Evolutionary conservation across 1,139 yeast species (phyloP), one percentile per base, ranked within the genome.

Genomic region (Geotrichum histeridarum): DNA sequence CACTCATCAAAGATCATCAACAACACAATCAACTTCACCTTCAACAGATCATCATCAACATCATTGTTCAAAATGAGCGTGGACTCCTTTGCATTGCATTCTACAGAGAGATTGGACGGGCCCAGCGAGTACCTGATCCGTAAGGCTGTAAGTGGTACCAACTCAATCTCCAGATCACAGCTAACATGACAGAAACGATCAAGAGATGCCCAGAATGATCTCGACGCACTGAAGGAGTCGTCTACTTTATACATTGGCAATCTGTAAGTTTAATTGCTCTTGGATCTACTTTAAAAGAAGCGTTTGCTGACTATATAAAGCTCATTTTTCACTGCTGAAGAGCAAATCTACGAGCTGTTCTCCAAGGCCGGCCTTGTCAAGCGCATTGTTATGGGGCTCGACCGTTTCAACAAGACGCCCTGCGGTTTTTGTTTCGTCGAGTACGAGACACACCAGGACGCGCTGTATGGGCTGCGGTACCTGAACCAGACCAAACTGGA

Each of bases 401-500:
- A 91, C 67, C 78, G 96, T 59, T 84, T 84, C 66, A 84, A 86
- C 61, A 81, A 84, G 64, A 89, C 96, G 0, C 98, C 98, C 0
- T 90, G 98, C 67, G 98, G 98, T 35, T 93, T 93, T 70, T 90
- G 97, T 67, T 91, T 91, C 69, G 90, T 91, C 36, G 84, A 88
- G 47, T 93, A 83, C 68, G 77, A 77, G 54, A 70, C 75, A 11
- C 83, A 83, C 54, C 77, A 77, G 48, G 90, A 87, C 50, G 89
- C 96, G 0, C 73, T 89, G 46, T 82, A 85, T 61, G 87, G 96
- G 6, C 81, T 91, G 66, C 85, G 89, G 66, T 91, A 82, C 66
- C 74, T 93, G 56, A 83, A 86, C 59, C 84, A 83, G 50, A 89
- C 96, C 0, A 84, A 82, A 63, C 76, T 91, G 49, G 96, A 91